Base-by-base conservation (phyloP, 306 rosid genomes). In the Calophaca sinica region DNA sequence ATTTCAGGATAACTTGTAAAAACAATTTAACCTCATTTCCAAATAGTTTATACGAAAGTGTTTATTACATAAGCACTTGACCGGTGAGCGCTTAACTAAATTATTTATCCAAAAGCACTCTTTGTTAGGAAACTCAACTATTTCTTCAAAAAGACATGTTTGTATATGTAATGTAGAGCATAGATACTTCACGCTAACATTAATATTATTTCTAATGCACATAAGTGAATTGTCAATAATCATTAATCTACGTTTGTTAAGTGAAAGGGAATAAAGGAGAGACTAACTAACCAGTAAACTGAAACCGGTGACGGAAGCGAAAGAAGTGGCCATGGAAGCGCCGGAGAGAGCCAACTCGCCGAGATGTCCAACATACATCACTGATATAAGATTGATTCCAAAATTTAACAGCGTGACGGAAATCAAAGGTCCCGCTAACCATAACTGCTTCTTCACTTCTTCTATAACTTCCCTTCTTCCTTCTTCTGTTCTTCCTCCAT, bases 331-430 rank as follows among this genome's bases (percentile, higher is more conserved):
- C 91, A 91, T 86, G 13, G 94, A 83, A 75, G 97, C 91, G 60
- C 94, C 92, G 1, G 97, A 78, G 29, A 86, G 89, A 42, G 92
- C 4, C 51, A 89, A 31, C 45, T 91, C 89, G 0, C 93, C 93
- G 5, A 91, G 92, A 82, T 87, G 97, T 11, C 94, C 94, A 0
- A 87, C 91, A 60, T 84, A 91, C 97, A 89, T 91, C 2, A 91
- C 67, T 6, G 97, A 87, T 50, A 91, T 86, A 20, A 87, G 39
- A 76, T 62, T 88, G 0, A 84, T 55, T 65, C 84, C 72, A 31
- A 26, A 83, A 63, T 83, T 87, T 7, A 89, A 41, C 0, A 91
- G 55, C 54, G 68, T 83, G 57, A 84, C 94, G 2, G 81, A 65
- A 8, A 86, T 63, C 49, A 89, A 53, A 10, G 96, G 94, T 48